Conservation (phyloP, 352 stramenopile genomes). For the Phytophthora niederhauseri region DNA sequence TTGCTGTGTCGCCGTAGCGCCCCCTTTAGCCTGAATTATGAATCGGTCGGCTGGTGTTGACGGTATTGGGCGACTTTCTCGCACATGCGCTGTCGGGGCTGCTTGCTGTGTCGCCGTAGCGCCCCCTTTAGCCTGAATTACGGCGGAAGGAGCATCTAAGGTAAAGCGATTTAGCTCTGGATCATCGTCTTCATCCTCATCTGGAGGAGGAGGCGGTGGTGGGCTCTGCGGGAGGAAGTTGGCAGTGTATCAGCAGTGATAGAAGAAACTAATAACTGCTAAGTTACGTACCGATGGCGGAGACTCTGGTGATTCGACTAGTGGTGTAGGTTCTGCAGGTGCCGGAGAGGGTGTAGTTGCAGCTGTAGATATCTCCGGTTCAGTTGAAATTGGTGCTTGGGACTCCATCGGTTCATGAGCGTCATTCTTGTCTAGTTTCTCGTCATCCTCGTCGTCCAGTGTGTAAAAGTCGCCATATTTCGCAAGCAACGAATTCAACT, state of each 20-base stretch:
- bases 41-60: constrained; percentile 37
- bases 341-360: neutral
- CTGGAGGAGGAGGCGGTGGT: constrained; percentile 56
- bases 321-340: neutral
- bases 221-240: constrained; percentile 35
- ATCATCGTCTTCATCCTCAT: constrained; percentile 51
- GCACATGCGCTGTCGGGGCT: neutral
- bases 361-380: neutral
- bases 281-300: constrained; percentile 29
- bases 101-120: neutral
- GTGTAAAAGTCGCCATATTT: constrained; percentile 47
- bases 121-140: no score
- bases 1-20: neutral
- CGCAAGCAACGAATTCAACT: constrained; percentile 32
- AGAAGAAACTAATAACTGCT: neutral
- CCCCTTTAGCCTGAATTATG: no score
- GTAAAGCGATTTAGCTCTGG: constrained; percentile 37
- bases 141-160: no score
- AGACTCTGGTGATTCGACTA: constrained; percentile 5
- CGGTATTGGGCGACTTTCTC: neutral
- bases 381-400: neutral
- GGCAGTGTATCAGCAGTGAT: neutral
- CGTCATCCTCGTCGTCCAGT: constrained; percentile 18
- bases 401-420: neutral
- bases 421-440: neutral